Percentiles rank a stretch among this genome's conserved stretches.
phyloP scores from a whole-genome alignment of 306 rosid species.

The Mucuna pruriens region DNA sequence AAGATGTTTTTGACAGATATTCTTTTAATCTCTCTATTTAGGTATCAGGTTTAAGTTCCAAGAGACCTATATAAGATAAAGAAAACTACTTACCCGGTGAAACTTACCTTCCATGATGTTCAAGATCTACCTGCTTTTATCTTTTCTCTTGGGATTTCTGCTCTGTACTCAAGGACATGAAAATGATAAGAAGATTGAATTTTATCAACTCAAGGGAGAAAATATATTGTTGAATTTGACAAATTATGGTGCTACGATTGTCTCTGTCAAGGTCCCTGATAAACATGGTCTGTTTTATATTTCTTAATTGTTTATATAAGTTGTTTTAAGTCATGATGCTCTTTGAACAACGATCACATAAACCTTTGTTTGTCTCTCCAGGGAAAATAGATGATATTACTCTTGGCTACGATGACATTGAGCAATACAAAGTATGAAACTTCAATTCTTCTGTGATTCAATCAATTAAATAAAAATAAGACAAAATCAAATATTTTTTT shows the following conservation, averaged over 20 bases:
- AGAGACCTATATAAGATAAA: background rate
- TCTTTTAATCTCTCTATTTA: too few species aligned
- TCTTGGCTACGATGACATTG: constrained; percentile 36
- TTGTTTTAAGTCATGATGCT: background rate
- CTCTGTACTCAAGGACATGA: constrained; percentile 17
- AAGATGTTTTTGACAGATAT: too few species aligned
- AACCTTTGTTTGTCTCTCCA: background rate
- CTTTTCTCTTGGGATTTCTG: constrained; percentile 15
- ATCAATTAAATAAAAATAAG: background rate
- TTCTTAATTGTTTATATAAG: background rate
- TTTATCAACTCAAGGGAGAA: constrained; percentile 32
- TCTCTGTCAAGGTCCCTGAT: constrained; percentile 34
- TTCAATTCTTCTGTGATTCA: background rate
- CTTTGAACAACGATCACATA: background rate
- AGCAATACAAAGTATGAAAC: constrained; percentile 26
- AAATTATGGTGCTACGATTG: constrained; percentile 43
- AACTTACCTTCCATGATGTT: constrained; percentile 24
- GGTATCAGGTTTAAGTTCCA: too few species aligned
- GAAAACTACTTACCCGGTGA: background rate
- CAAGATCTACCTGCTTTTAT: background rate
- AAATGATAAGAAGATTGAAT: background rate
- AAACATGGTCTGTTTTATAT: constrained; percentile 32
- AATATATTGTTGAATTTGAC: constrained; percentile 13
- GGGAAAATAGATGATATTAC: constrained; percentile 38
- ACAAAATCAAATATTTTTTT: too few species aligned